A percentile compares a stretch with the other conserved stretches of the same genome.
Conservation (phyloP, 176 grass and related monocot genomes). For the Themeda triandra region DNA sequence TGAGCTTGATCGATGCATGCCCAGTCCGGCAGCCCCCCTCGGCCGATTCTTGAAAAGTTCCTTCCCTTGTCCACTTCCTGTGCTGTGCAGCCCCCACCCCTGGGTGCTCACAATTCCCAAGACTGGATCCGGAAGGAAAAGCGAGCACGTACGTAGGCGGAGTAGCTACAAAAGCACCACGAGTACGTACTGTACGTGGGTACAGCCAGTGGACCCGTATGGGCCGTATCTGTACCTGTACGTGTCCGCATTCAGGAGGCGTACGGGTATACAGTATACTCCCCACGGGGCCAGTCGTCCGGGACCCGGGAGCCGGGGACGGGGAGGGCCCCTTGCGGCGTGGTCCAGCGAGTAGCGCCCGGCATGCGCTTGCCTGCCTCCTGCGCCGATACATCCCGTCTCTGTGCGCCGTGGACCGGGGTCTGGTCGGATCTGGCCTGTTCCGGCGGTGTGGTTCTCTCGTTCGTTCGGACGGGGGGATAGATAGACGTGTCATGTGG, state of each 20-base stretch:
- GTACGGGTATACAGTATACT: neutral
- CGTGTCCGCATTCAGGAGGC: neutral
- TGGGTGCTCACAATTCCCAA: conserved; percentile 13
- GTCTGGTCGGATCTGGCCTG: conserved; percentile 56
- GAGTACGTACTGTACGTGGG: neutral
- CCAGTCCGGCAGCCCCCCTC: neutral
- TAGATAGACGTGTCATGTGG: neutral
- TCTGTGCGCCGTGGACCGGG: conserved; percentile 57
- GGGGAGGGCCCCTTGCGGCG: neutral
- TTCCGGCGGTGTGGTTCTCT: neutral
- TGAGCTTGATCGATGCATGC: too few species aligned
- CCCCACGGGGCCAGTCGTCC: neutral
- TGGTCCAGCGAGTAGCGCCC: conserved; percentile 33
- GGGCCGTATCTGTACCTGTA: neutral
- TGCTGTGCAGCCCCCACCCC: neutral
- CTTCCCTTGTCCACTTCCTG: conserved; percentile 37
- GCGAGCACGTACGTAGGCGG: neutral
- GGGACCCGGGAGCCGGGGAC: neutral
- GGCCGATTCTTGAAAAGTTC: conserved; percentile 29
- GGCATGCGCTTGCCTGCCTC: conserved; percentile 22
- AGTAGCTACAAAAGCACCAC: neutral
- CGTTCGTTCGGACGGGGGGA: neutral
- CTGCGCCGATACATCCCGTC: conserved; percentile 36
- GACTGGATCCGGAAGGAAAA: conserved; percentile 43
- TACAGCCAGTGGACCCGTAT: neutral